Evolutionary conservation across 257 asterid genomes (phyloP).

Genomic region (Primulina eburnea): DNA sequence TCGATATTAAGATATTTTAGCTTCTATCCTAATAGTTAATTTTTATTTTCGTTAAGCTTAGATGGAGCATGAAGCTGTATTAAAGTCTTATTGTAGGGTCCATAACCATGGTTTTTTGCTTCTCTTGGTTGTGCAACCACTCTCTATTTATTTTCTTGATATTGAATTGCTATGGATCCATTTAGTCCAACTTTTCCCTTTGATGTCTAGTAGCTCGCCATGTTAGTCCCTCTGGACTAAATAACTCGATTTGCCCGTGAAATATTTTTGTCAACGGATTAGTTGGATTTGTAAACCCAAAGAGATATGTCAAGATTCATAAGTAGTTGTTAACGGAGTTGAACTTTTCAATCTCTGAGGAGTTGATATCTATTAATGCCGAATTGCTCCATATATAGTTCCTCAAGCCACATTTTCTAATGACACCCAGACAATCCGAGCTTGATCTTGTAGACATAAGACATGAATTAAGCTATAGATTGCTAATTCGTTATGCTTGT

Average conservation of each 20-base stretch:
- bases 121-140: background rate
- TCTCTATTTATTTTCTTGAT: slow-evolving; percentile 3
- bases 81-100: slow-evolving; percentile 1
- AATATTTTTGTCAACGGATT: too few relatives aligned
- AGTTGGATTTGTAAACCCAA: too few relatives aligned
- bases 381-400: background rate
- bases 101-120: background rate
- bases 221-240: too few relatives aligned
- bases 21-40: background rate
- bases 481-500: background rate
- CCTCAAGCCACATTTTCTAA: slow-evolving; percentile 1
- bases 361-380: too few relatives aligned
- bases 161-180: background rate
- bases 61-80: background rate
- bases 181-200: background rate
- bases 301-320: too few relatives aligned
- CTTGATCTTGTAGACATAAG: background rate
- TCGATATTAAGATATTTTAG: background rate
- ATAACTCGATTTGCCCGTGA: too few relatives aligned
- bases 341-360: too few relatives aligned
- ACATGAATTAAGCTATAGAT: slow-evolving; percentile 3
- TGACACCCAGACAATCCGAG: background rate
- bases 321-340: too few relatives aligned
- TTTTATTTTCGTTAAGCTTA: background rate
- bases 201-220: background rate